Evolutionary conservation across 2,329 filamentous ascomycete species (phyloP).

Genomic region (Botryotinia globosa): DNA sequence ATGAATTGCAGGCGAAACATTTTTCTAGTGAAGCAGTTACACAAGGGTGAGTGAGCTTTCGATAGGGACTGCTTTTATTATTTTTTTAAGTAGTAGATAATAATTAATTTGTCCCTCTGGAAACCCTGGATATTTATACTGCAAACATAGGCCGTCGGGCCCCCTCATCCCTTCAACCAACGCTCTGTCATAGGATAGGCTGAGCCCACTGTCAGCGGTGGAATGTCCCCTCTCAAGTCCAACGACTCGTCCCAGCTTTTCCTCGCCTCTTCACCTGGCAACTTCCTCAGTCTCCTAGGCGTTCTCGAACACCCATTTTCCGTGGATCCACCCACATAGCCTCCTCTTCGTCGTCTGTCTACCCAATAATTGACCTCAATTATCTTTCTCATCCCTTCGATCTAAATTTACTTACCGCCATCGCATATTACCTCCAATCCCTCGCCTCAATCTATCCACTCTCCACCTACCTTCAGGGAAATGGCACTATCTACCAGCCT

Average conservation of each 20-base stretch:
- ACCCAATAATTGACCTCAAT: slow-evolving; percentile 43
- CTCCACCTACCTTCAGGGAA: not conserved
- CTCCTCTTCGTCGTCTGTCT: slow-evolving; percentile 38
- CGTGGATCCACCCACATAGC: slow-evolving; percentile 53
- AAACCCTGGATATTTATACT: not conserved
- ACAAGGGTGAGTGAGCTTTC: not conserved
- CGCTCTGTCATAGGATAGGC: not conserved
- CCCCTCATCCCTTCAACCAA: not conserved
- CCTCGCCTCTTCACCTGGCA: not conserved
- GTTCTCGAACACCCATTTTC: slow-evolving; percentile 50
- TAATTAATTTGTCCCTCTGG: not conserved
- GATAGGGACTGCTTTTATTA: not conserved
- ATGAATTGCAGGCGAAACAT: not conserved
- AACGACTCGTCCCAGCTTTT: not conserved
- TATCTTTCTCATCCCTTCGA: slow-evolving; percentile 46
- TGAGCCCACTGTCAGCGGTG: not conserved
- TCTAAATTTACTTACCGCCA: slow-evolving; percentile 22
- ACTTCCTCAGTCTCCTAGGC: slow-evolving; percentile 1
- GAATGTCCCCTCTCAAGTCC: not conserved
- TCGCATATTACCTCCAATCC: not conserved
- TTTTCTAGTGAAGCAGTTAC: not conserved
- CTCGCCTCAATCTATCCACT: slow-evolving; percentile 10
- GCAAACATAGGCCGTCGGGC: not conserved
- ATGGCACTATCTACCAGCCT: not conserved
- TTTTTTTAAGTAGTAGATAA: not conserved